Conservation (phyloP, 2,329 filamentous ascomycete species). For the Malbranchea cinnamomea region DNA sequence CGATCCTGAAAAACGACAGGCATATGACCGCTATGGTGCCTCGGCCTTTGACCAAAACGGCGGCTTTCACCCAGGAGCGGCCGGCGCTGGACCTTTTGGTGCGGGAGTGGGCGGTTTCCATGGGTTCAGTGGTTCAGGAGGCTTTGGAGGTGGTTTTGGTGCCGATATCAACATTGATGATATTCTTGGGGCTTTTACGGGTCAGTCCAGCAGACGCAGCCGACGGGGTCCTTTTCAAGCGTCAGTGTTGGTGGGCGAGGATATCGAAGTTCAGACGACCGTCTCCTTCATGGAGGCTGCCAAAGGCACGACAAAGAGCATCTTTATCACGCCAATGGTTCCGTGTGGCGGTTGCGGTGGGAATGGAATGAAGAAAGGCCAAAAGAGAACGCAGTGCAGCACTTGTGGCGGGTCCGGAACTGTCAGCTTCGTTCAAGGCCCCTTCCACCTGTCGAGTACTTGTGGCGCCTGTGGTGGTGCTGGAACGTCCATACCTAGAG, state of each 20-base stretch:
- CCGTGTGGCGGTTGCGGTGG: constrained; percentile 73
- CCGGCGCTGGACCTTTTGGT: constrained; percentile 38
- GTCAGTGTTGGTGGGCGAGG: constrained; percentile 74
- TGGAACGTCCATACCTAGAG: constrained; percentile 60
- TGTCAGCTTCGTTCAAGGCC: constrained; percentile 78
- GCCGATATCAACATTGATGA: constrained; percentile 92
- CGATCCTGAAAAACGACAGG: constrained; percentile 82
- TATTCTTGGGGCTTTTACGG: constrained; percentile 75
- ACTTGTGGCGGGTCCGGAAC: constrained; percentile 76
- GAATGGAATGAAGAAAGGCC: constrained; percentile 68
- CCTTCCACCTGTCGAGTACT: constrained; percentile 90
- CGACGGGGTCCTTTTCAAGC: constrained; percentile 57
- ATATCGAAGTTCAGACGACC: constrained; percentile 85
- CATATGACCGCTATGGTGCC: constrained; percentile 80
- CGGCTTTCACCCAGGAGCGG: constrained; percentile 64
- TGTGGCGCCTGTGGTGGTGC: constrained; percentile 69
- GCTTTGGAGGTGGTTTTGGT: constrained; percentile 50
- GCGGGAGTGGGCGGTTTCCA: constrained; percentile 43
- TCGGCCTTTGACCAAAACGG: constrained; percentile 52
- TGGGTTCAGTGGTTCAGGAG: constrained; percentile 39
- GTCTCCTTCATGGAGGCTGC: constrained; percentile 95
- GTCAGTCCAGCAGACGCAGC: constrained; percentile 43
- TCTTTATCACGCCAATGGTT: constrained; percentile 67
- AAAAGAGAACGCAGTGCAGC: constrained; percentile 57
- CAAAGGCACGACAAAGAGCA: constrained; percentile 78